These are phyloP conservation scores for Hortiboletus flavorubellus DNA, from an alignment of 768 basidiomycete genomes.

Conservation along the genomic window DNA sequence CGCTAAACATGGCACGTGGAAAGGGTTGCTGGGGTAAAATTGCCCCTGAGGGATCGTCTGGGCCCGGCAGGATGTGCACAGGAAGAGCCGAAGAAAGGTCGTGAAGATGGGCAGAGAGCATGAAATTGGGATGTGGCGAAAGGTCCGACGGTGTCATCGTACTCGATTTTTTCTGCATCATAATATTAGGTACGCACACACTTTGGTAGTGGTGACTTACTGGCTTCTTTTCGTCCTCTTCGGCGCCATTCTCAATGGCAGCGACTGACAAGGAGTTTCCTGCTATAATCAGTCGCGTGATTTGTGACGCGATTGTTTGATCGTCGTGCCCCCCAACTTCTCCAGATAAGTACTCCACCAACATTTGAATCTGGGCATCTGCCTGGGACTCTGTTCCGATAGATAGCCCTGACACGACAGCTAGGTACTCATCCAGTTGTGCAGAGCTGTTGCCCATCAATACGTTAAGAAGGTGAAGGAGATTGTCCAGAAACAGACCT, in stretches of 20 bases:
- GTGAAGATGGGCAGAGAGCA: conserved; percentile 63
- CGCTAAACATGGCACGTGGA: conserved; percentile 87
- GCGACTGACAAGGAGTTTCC: conserved; percentile 74
- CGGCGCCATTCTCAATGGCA: conserved; percentile 31
- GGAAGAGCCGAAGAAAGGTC: conserved; percentile 79
- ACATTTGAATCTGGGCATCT: conserved; percentile 76
- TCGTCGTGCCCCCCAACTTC: conserved; percentile 74
- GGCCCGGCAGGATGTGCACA: conserved; percentile 85
- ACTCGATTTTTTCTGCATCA: conserved; percentile 58
- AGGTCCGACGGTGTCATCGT: conserved; percentile 54
- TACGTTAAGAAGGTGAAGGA: conserved; percentile 8
- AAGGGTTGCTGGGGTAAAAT: conserved; percentile 94
- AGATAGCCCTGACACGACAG: conserved; percentile 80
- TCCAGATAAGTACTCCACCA: conserved; percentile 87
- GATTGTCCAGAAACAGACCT: conserved; percentile 7
- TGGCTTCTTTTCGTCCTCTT: conserved; percentile 50
- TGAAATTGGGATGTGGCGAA: conserved; percentile 70
- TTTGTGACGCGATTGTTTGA: conserved; percentile 59
- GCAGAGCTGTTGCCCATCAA: conserved; percentile 11
- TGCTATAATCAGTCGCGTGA: conserved; percentile 84
- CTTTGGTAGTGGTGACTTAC: conserved; percentile 38
- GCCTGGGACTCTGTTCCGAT: conserved; percentile 60
- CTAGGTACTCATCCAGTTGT: conserved; percentile 71
- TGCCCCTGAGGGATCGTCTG: conserved; percentile 80
- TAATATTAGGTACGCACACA: conserved; percentile 9